These are phyloP conservation scores for Penicillium macrosclerotiorum DNA, from an alignment of 495 filamentous ascomycete genomes.

Conservation along the genomic window DNA sequence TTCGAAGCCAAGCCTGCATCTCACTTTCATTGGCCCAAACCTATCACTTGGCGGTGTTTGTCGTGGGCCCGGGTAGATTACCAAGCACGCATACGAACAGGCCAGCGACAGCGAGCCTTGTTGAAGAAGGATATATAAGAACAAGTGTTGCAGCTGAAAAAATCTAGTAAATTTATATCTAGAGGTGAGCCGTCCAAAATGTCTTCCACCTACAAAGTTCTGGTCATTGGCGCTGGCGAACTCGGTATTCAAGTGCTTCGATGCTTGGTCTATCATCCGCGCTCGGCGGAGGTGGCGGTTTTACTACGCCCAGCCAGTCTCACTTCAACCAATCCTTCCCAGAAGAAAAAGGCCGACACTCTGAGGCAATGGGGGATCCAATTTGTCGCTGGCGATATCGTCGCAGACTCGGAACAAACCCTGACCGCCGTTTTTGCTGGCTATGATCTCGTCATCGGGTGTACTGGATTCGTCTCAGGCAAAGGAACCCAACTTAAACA, in stretches of 20 bases:
- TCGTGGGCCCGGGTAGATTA: too few relatives aligned
- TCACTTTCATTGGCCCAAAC: too few relatives aligned
- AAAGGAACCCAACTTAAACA: conserved; percentile 52
- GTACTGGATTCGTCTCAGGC: conserved; percentile 52
- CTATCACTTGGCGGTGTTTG: too few relatives aligned
- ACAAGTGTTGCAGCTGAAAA: too few relatives aligned
- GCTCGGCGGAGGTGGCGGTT: conserved; percentile 37
- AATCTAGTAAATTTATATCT: too few relatives aligned
- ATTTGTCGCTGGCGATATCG: conserved; percentile 49
- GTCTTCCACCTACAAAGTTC: conserved; percentile 31
- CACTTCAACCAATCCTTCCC: conserved; percentile 24
- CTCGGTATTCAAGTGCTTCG: conserved; percentile 54
- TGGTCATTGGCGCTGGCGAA: conserved; percentile 62
- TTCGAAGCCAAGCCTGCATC: too few relatives aligned
- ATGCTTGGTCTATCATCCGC: conserved; percentile 42
- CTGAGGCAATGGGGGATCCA: conserved; percentile 35
- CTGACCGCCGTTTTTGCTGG: conserved; percentile 44
- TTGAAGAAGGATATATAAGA: too few relatives aligned
- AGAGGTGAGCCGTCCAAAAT: too few relatives aligned
- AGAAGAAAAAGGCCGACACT: conserved; percentile 22
- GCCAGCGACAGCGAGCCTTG: too few relatives aligned
- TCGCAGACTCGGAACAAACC: conserved; percentile 24
- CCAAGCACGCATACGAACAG: too few relatives aligned
- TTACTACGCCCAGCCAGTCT: conserved; percentile 49
- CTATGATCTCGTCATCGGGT: conserved; percentile 53